Conservation (phyloP, 805 yeast genomes). For the Kodamaea nitidulidarum region DNA sequence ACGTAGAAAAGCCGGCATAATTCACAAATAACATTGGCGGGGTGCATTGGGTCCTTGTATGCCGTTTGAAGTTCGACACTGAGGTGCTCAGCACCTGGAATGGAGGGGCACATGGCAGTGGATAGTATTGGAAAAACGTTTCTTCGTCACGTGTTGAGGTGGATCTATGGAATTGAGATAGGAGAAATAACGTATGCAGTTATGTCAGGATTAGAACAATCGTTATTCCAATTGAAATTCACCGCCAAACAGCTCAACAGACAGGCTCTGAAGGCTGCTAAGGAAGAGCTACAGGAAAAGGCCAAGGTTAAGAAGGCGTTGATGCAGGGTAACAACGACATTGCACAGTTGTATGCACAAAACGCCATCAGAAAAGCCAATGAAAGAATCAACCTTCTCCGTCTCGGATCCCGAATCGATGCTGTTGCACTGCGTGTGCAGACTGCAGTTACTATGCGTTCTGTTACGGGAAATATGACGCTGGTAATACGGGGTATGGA, state of each 20-base stretch:
- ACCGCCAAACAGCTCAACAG: constrained; percentile 90
- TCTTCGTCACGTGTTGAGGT: neutral
- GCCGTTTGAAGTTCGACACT: constrained; percentile 6
- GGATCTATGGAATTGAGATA: neutral
- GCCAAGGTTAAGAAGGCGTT: constrained; percentile 86
- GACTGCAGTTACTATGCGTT: constrained; percentile 96
- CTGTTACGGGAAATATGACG: constrained; percentile 91
- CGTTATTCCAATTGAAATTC: constrained; percentile 44
- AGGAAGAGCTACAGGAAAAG: constrained; percentile 84
- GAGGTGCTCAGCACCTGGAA: constrained; percentile 3
- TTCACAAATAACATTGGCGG: constrained; percentile 81
- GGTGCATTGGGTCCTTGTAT: constrained; percentile 7
- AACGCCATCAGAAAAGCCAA: constrained; percentile 90
- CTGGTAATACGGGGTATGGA: constrained; percentile 95
- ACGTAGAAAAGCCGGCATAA: constrained; percentile 72
- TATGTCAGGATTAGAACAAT: constrained; percentile 29
- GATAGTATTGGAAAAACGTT: neutral
- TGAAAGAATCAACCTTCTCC: constrained; percentile 75
- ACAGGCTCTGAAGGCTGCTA: constrained; percentile 87
- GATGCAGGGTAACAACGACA: constrained; percentile 81
- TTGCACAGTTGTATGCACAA: constrained; percentile 91
- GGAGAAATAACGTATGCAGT: neutral
- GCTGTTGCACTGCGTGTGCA: constrained; percentile 95
- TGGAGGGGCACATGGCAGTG: constrained; percentile 1
- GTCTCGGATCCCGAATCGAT: constrained; percentile 86